Evolutionary conservation across 129 eudicot species (phyloP), one percentile per base, ranked within the genome.

Genomic region (Rutidosis leptorrhynchoides): DNA sequence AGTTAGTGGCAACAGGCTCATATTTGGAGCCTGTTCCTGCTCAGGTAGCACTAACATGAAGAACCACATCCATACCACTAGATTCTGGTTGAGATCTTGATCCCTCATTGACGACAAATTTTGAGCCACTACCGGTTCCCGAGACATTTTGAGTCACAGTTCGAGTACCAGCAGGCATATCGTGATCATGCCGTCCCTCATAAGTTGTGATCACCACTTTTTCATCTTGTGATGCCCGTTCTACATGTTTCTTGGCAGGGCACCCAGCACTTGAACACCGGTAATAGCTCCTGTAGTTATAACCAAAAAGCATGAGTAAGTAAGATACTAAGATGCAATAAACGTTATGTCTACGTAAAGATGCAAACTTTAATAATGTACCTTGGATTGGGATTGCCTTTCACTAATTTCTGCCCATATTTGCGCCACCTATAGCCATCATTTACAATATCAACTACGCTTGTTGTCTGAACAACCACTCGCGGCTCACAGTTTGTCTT

Each of bases 351-450:
- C 30, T 65, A 64, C 7, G 45, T n/a, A 23, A n/a, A 21, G 0
- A 48, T 59, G 7, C 58, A 20, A 62, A 28, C 9, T 53, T n/a
- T 64, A 32, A 25, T 67, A 54, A 30, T 77, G 75, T 77, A 90
- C 97, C 97, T 80, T 30, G 97, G 95, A 63, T 87, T 87, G 26
- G 84, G 77, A 75, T 87, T 90, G 78, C 95, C 97, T 83, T 87
- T 90, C 8, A 90, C 96, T 81, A 87, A 66, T 67, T 90, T 90
- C 81, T 90, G 97, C 49, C 97, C 97, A 68, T 90, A 90, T 73
- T 90, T 90, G 65, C 97, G 96, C 97, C 97, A 90, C 25, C 97
- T 82, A 67, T 78, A 87, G 66, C 97, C 97, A 67, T 90, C 97
- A 73, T 85, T 90, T 69, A 90, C 86, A 52, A 90, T 65, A 77